Evolutionary conservation across 768 basidiomycete genomes (phyloP), one percentile per base, ranked within the genome.

Genomic region (Calvatia gigantea): DNA sequence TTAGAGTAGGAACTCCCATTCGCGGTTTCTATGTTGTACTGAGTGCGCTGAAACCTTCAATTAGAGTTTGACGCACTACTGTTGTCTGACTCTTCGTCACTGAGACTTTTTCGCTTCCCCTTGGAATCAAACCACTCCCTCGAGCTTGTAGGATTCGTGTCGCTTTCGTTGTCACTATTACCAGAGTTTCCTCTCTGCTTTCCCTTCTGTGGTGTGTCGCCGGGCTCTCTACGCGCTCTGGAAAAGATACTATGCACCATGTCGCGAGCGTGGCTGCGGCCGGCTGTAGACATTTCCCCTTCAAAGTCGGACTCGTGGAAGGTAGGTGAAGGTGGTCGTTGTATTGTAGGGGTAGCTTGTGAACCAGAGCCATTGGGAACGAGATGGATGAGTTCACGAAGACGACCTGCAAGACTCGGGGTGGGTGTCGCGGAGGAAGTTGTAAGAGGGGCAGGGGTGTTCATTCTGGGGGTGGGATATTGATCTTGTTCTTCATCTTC

Each of bases 81-180:
- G 58, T 75, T 76, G 32, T 85, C 86, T 2, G 71, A 66, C 62
- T 88, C 87, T 62, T 89, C 86, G 60, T 89, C 87, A 62, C 85
- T 87, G 60, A 84, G 57, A 63, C 84, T 88, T 60, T 72, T 76
- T 33, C 81, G 75, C 57, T 84, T 81, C 8, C 74, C 76, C 66
- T 77, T 84, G 57, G 69, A 72, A 53, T 68, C 72, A 21, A 69
- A 66, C 56, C 74, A 69, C 54, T 77, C 75, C 55, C 67, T 68
- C 38, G 70, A 63, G 37, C 76, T 66, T 62, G 73, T 70, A 1
- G 85, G 82, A 44, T 74, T 82, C 12, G 73, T 72, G 51, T 87
- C 85, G 37, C 81, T 78, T 51, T 85, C 83, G 61, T 84, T 85
- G 6, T 68, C 64, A 61, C 83, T 42, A n/a, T 83, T 45, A 85